phyloP scores from a whole-genome alignment of 202 grass and related monocot genomes.

The Dendrocalamus latiflorus region DNA sequence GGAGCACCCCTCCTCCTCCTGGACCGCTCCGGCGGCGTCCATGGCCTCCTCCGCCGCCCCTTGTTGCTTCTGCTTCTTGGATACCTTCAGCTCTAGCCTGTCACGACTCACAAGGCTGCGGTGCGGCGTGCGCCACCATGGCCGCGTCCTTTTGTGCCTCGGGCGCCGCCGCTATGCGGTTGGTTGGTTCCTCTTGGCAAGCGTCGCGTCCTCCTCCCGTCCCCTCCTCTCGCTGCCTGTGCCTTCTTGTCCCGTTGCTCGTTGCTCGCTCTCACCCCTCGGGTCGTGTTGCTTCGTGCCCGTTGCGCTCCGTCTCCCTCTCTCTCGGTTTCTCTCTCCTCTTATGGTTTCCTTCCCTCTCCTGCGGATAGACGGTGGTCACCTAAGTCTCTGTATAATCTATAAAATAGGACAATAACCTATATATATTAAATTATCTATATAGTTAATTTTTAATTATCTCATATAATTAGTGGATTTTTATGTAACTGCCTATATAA shows the following conservation, averaged over 20 bases:
- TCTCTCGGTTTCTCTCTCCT: background rate
- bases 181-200: background rate
- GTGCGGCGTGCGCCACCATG: slow-evolving; percentile 1
- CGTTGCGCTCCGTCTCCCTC: background rate
- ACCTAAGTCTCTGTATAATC: no score
- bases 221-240: background rate
- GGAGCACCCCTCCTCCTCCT: background rate
- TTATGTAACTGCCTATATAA: no score
- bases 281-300: slow-evolving; percentile 14
- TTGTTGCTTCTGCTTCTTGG: background rate
- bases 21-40: background rate
- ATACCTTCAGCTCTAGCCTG: slow-evolving; percentile 31
- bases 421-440: no score
- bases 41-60: background rate
- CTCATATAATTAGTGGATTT: no score
- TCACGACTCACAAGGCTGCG: background rate
- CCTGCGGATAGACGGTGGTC: background rate
- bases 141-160: background rate
- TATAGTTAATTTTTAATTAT: no score
- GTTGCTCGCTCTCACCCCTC: background rate
- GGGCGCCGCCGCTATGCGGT: background rate
- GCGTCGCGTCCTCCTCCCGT: background rate
- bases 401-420: no score
- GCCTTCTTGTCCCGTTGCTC: slow-evolving; percentile 22
- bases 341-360: background rate